Percentiles rank a stretch among this genome's conserved stretches.
Conservation (phyloP, 208 protist species). For the Phytomonas francai region DNA sequence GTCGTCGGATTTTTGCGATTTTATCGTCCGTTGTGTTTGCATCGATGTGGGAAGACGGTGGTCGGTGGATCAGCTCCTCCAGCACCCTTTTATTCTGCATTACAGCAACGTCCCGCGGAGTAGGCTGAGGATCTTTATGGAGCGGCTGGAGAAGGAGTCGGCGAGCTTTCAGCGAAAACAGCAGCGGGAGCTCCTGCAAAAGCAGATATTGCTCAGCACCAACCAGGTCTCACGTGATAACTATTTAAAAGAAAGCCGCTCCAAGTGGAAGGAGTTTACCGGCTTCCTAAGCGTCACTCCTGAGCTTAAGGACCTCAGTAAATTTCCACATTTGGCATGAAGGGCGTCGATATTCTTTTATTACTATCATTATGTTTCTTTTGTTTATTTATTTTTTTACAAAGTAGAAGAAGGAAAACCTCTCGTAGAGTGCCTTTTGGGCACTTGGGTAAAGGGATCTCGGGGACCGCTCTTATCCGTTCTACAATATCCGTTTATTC, state of each 20-base stretch:
- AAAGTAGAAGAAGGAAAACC: background rate
- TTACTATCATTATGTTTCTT: constrained; percentile 8
- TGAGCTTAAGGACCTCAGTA: constrained; percentile 46
- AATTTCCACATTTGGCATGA: constrained; percentile 48
- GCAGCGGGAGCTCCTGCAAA: constrained; percentile 57
- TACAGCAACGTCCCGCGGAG: constrained; percentile 46
- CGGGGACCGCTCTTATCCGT: background rate
- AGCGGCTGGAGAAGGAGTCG: constrained; percentile 58
- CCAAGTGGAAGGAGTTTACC: constrained; percentile 60
- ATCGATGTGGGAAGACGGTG: constrained; percentile 41
- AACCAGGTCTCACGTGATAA: constrained; percentile 39
- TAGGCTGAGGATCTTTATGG: constrained; percentile 75
- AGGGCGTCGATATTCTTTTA: background rate
- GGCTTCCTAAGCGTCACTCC: constrained; percentile 56
- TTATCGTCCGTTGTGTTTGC: constrained; percentile 60
- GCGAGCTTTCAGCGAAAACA: constrained; percentile 56
- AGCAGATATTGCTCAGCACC: constrained; percentile 73
- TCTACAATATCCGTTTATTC: background rate
- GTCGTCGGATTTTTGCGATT: constrained; percentile 66
- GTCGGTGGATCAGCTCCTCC: constrained; percentile 52
- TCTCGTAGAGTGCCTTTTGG: background rate
- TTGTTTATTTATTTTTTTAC: background rate
- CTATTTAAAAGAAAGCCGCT: constrained; percentile 53
- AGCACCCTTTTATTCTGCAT: constrained; percentile 73
- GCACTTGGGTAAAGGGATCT: background rate